Evolutionary conservation across 2,329 filamentous ascomycete genomes (phyloP), one percentile per base, ranked within the genome.

Genomic region (Cladophialophora bantiana): DNA sequence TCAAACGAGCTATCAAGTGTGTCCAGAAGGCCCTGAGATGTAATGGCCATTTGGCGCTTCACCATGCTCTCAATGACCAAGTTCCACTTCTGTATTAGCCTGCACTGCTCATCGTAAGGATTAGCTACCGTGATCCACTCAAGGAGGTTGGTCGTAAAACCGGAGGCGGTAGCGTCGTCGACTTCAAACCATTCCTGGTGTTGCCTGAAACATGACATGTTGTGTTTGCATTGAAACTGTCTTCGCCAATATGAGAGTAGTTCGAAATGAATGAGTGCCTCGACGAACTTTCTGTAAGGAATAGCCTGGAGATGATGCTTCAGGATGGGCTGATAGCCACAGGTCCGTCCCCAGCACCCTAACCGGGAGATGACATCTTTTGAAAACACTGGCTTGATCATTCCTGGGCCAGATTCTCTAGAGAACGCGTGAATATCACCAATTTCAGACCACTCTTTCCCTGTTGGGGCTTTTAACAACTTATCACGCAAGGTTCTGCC

Each of bases 151-250:
- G 42, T 36, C 55, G 40, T 58, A 10, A 58, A 34, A 26, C 18
- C 1, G 3, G 26, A 38, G 9, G 55, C 55, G 18, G 13, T 40
- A 7, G 34, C 20, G 12, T 58, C 42, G 13, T 55, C 35, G 15
- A 60, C 48, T 18, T 67, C 55, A 26, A 67, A 67, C 65, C 65
- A 67, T 40, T 67, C 65, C 20, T 36, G 38, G 40, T 67, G 65
- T 63, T 60, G 35, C 13, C 5, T 52, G 10, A 12, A 7, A 52
- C 65, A 67, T 6, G 38, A 7, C 4, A 52, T 50, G 31, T 63
- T 63, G 36, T 64, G 53, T 34, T 59, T 59, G 38, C 65, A 67
- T 18, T 26, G 32, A 2, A 48, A 35, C 56, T 67, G 55, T 32
- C 31, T 64, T 15, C 65, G 56, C 61, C 65, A 67, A 18, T 56